Evolutionary conservation across 306 rosid species (phyloP).

Genomic region (Dryas alaskensis): DNA sequence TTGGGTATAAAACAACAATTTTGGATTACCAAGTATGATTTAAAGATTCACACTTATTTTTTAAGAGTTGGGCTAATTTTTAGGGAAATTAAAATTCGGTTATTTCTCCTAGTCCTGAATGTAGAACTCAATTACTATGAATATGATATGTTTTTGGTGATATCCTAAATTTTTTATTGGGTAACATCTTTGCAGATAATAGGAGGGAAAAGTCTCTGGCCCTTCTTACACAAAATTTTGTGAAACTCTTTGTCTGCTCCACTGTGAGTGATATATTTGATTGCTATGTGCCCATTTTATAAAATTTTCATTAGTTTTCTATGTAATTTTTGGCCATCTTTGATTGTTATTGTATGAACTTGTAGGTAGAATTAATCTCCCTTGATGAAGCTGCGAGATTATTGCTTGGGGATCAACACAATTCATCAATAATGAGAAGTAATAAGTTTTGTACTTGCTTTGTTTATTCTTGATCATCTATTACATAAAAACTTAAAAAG

Average conservation of each 20-base stretch:
- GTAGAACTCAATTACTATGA: neutral
- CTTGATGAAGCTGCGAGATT: constrained; percentile 90
- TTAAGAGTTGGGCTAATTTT: neutral
- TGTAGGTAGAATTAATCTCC: constrained; percentile 65
- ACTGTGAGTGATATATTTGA: constrained; percentile 43
- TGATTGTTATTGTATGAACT: constrained; percentile 15
- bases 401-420: constrained; percentile 79
- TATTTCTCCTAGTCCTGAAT: too few relatives aligned
- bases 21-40: neutral
- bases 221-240: constrained; percentile 85
- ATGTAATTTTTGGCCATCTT: neutral
- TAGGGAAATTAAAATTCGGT: neutral
- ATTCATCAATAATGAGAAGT: constrained; percentile 82
- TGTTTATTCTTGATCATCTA: neutral
- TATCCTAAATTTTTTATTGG: neutral
- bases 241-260: constrained; percentile 90
- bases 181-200: constrained; percentile 47
- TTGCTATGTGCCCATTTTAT: neutral
- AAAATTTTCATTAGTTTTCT: neutral
- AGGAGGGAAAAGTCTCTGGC: constrained; percentile 88
- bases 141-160: neutral
- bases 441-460: neutral
- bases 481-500: constrained; percentile 6
- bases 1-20: neutral
- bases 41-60: neutral